Conservation (phyloP, 345 rosid species). For the Camelina laxa region DNA sequence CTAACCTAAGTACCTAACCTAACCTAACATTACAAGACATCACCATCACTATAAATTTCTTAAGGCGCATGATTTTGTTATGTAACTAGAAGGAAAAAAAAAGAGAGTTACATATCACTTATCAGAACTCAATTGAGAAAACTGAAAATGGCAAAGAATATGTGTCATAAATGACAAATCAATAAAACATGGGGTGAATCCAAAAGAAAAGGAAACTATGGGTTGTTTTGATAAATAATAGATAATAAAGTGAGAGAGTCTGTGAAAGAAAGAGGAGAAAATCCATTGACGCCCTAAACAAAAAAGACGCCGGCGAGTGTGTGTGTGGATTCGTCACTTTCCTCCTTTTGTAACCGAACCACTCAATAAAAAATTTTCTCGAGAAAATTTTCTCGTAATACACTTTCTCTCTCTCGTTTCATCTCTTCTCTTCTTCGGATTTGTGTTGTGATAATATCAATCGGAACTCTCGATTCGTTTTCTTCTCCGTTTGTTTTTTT, state of each 20-base stretch:
- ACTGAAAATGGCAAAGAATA: too few relatives aligned
- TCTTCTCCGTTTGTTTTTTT: constrained; percentile 22
- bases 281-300: constrained; percentile 44
- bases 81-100: background rate
- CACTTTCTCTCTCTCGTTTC: background rate
- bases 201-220: background rate
- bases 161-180: too few relatives aligned
- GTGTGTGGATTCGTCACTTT: constrained; percentile 26
- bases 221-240: background rate
- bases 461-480: constrained; percentile 34
- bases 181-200: background rate
- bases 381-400: background rate
- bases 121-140: background rate
- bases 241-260: constrained; percentile 8
- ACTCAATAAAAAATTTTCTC: constrained; percentile 14
- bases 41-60: background rate
- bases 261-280: constrained; percentile 28
- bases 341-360: constrained; percentile 3
- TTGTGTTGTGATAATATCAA: constrained; percentile 10
- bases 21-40: background rate
- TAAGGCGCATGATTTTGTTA: background rate
- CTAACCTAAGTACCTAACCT: background rate
- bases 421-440: constrained; percentile 12
- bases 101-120: too few relatives aligned
- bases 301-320: constrained; percentile 36